Conservation (phyloP, 2,329 filamentous ascomycete species). For the Aulographum hederae region DNA sequence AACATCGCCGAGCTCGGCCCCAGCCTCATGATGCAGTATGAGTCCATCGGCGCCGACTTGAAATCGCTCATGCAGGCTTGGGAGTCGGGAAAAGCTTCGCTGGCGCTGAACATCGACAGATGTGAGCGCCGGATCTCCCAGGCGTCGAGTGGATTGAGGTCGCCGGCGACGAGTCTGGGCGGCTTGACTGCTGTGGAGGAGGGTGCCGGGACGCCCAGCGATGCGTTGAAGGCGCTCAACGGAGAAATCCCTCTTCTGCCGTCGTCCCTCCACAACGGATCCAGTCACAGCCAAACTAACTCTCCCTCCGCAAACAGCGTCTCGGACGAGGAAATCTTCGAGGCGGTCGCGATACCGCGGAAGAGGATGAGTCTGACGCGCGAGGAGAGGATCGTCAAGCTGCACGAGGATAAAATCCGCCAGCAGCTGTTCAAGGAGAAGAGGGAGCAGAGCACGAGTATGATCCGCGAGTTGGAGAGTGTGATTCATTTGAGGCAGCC, state of each 20-base stretch:
- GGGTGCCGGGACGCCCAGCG: slow-evolving; percentile 35
- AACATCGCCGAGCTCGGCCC: slow-evolving; percentile 36
- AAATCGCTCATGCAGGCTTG: slow-evolving; percentile 34
- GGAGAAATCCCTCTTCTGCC: slow-evolving; percentile 40
- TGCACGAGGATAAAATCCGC: slow-evolving; percentile 68
- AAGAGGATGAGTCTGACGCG: slow-evolving; percentile 52
- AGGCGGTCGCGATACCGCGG: slow-evolving; percentile 64
- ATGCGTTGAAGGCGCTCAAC: slow-evolving; percentile 62
- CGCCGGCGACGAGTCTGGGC: slow-evolving; percentile 37
- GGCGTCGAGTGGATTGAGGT: slow-evolving; percentile 29
- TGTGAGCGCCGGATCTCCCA: slow-evolving; percentile 45
- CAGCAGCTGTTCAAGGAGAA: slow-evolving; percentile 56
- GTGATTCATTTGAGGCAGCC: too few species aligned
- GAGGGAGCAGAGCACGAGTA: slow-evolving; percentile 65
- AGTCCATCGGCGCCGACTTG: slow-evolving; percentile 80
- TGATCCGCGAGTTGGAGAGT: slow-evolving; percentile 85
- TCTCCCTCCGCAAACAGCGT: slow-evolving; percentile 32
- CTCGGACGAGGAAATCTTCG: slow-evolving; percentile 64
- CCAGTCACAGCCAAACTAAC: slow-evolving; percentile 8
- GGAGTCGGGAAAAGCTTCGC: slow-evolving; percentile 53
- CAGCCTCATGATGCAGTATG: slow-evolving; percentile 74
- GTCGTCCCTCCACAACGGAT: slow-evolving; percentile 10
- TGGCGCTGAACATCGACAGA: slow-evolving; percentile 65
- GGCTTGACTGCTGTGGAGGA: slow-evolving; percentile 39
- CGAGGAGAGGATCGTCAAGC: slow-evolving; percentile 73